A percentile compares a stretch with the other conserved stretches of the same genome.
phyloP scores from a whole-genome alignment of 2,329 filamentous ascomycete species.

The Calonectria honghensis region DNA sequence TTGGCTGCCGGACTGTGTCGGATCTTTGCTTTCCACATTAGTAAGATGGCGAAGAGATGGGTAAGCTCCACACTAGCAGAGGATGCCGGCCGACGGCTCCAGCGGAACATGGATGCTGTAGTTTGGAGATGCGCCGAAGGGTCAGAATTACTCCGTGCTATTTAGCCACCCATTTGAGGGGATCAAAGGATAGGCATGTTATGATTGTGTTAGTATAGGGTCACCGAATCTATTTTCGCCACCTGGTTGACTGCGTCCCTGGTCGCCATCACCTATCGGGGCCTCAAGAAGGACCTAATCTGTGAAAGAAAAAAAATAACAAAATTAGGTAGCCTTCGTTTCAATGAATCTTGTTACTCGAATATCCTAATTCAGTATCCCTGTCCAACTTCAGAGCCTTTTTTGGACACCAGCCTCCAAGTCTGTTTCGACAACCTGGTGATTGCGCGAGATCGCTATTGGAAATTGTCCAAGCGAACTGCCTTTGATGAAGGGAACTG shows the following conservation, averaged over 20 bases:
- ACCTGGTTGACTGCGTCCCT: neutral
- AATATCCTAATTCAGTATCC: conserved; percentile 21
- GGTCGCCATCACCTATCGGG: neutral
- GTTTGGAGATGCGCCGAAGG: conserved; percentile 6
- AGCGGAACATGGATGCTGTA: conserved; percentile 24
- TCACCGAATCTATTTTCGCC: neutral
- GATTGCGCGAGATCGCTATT: conserved; percentile 13
- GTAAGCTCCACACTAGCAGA: conserved; percentile 30
- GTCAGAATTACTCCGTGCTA: conserved; percentile 28
- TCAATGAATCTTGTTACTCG: neutral
- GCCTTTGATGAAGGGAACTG: conserved; percentile 37
- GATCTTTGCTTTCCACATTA: conserved; percentile 33
- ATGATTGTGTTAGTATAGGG: conserved; percentile 9
- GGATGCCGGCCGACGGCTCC: conserved; percentile 28
- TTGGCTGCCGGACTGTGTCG: conserved; percentile 30
- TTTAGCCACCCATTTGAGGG: neutral
- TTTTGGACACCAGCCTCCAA: conserved; percentile 8
- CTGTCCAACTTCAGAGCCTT: conserved; percentile 14
- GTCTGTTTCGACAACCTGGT: conserved; percentile 22
- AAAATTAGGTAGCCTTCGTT: neutral
- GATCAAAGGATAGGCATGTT: neutral
- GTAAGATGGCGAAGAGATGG: conserved; percentile 31
- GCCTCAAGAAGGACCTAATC: neutral
- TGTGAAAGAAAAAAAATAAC: neutral
- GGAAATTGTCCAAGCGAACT: conserved; percentile 32